phyloP scores from a whole-genome alignment of 1,284 basidiomycete species.

The Fomitopsis schrenkii region DNA sequence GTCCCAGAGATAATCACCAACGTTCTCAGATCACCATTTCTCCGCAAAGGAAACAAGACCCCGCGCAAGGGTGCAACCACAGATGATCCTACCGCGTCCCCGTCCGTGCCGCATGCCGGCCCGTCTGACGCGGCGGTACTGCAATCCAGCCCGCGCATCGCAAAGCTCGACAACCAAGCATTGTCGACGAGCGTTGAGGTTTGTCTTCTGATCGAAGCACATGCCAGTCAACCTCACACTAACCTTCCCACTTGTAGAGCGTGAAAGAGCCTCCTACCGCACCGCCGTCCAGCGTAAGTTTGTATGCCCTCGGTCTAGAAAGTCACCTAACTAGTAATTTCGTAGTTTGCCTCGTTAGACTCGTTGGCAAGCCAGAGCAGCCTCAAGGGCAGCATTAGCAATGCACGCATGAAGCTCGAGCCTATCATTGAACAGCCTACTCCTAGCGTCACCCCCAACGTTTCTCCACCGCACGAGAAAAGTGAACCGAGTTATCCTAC shows the following conservation, averaged over 20 bases:
- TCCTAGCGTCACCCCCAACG: background rate
- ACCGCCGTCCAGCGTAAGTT: background rate
- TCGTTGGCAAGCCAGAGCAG: background rate
- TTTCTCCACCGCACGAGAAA: background rate
- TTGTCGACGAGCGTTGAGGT: background rate
- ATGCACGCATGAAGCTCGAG: background rate
- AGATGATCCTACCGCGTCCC: background rate
- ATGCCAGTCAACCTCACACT: background rate
- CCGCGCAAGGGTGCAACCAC: background rate
- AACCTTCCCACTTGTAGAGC: background rate
- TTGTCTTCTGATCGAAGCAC: background rate
- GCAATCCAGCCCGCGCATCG: constrained; percentile 4
- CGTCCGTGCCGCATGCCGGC: background rate
- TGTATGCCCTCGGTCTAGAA: background rate
- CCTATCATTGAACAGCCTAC: constrained; percentile 6
- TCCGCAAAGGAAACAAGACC: constrained; percentile 1
- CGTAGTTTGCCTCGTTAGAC: background rate
- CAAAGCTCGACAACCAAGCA: background rate
- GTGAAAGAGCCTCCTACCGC: background rate
- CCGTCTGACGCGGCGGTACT: background rate
- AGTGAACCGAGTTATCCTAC: background rate
- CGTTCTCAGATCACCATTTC: constrained; percentile 3
- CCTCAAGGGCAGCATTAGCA: background rate
- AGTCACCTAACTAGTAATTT: background rate
- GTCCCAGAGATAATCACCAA: constrained; percentile 3